phyloP scores from a whole-genome alignment of 768 basidiomycete genomes.

The Serpula lacrymans region DNA sequence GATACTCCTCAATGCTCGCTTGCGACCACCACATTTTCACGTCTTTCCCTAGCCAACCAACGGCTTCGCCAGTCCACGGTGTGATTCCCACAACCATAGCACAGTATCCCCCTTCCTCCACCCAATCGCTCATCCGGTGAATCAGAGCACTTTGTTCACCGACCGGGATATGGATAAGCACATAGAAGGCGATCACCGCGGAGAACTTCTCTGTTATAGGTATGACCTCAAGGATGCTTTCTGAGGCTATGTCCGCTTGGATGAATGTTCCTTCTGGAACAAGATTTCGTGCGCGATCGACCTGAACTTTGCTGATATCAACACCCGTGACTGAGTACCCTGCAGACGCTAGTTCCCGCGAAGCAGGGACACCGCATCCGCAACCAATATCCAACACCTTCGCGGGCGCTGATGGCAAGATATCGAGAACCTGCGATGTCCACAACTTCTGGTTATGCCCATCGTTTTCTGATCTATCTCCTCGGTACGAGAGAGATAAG shows the following conservation, averaged over 20 bases:
- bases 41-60: conserved; percentile 2
- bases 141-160: conserved; percentile 27
- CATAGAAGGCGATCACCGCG: conserved; percentile 27
- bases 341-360: conserved; percentile 17
- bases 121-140: conserved; percentile 22
- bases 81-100: conserved; percentile 1
- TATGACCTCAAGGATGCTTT: conserved; percentile 4
- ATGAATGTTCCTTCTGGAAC: conserved; percentile 21
- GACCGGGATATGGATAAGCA: conserved; percentile 24
- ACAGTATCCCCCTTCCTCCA: conserved; percentile 22
- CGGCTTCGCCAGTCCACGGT: not conserved
- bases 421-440: conserved; percentile 14
- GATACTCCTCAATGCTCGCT: not conserved
- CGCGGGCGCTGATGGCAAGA: conserved; percentile 16
- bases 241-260: conserved; percentile 24
- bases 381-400: conserved; percentile 27
- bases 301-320: conserved; percentile 27
- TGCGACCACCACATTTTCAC: conserved; percentile 3
- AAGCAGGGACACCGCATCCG: conserved; percentile 24
- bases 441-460: no score
- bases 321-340: conserved; percentile 24
- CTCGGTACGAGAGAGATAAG: not conserved
- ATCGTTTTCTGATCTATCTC: no score
- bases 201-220: conserved; percentile 16
- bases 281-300: conserved; percentile 20